Percentiles rank a stretch among this genome's conserved stretches.
Evolutionary conservation across 192 early-diverging fungal genomes (phyloP).

Genomic region (Backusella parvicylindrica): DNA sequence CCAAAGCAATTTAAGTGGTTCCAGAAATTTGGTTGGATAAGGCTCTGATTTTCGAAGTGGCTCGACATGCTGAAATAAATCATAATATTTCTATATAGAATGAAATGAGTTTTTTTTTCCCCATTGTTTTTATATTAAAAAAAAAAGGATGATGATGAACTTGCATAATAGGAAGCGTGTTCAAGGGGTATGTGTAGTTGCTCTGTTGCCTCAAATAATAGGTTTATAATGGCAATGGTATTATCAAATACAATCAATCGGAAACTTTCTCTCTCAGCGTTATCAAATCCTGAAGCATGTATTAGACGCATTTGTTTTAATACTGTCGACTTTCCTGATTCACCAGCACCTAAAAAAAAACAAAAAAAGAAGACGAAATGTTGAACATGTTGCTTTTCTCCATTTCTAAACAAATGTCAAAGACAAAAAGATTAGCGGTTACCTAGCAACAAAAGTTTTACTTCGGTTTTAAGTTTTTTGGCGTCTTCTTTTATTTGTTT

Average conservation of each 20-base stretch:
- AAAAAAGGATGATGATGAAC: neutral
- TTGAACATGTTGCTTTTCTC: neutral
- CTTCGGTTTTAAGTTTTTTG: constrained; percentile 29
- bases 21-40: constrained; percentile 37
- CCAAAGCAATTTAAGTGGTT: constrained; percentile 46
- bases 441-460: constrained; percentile 34
- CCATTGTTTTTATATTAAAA: neutral
- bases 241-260: constrained; percentile 42
- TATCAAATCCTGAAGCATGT: constrained; percentile 42
- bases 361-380: too few species aligned
- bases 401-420: too few species aligned
- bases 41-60: constrained; percentile 32
- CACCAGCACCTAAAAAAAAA: constrained; percentile 41
- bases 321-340: constrained; percentile 55
- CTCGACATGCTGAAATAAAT: constrained; percentile 37
- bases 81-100: constrained; percentile 27
- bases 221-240: constrained; percentile 38
- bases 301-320: constrained; percentile 51
- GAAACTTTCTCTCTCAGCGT: constrained; percentile 39
- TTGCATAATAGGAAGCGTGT: constrained; percentile 8
- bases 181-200: neutral
- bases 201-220: constrained; percentile 41
- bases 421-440: neutral
- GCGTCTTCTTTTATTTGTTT: constrained; percentile 32
- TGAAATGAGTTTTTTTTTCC: neutral